Conservation (phyloP, 2,329 filamentous ascomycete genomes). For the Thelonectria blattea region DNA sequence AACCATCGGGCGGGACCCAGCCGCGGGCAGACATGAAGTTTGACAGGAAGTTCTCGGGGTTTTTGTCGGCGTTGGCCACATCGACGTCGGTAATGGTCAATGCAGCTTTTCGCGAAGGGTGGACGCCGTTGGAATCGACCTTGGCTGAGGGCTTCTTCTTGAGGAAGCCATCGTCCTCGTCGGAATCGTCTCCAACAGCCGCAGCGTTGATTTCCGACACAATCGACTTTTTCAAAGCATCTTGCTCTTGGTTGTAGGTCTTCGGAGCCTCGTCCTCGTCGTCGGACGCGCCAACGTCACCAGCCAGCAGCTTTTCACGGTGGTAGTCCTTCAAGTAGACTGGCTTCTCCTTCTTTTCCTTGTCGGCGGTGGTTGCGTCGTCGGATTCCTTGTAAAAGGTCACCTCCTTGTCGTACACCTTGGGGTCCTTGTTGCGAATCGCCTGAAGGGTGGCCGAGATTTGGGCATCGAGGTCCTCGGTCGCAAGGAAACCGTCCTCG, state of each 20-base stretch:
- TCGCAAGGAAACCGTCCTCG: slow-evolving; percentile 86
- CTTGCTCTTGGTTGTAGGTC: slow-evolving; percentile 90
- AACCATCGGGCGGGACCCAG: slow-evolving; percentile 75
- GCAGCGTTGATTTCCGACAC: slow-evolving; percentile 80
- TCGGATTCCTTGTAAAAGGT: slow-evolving; percentile 79
- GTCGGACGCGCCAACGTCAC: slow-evolving; percentile 65
- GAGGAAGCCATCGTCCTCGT: slow-evolving; percentile 70
- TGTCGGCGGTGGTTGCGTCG: slow-evolving; percentile 44
- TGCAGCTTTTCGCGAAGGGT: slow-evolving; percentile 59
- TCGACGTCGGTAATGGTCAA: slow-evolving; percentile 65
- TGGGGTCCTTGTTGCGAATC: slow-evolving; percentile 87
- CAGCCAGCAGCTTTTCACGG: slow-evolving; percentile 82
- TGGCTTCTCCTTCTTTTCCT: slow-evolving; percentile 76
- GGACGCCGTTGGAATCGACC: slow-evolving; percentile 53
- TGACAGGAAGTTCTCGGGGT: slow-evolving; percentile 91
- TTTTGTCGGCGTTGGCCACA: slow-evolving; percentile 78
- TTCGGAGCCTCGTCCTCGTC: slow-evolving; percentile 62
- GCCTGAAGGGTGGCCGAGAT: slow-evolving; percentile 87
- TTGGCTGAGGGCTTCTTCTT: slow-evolving; percentile 68
- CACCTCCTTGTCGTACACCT: slow-evolving; percentile 80
- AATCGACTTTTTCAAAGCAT: slow-evolving; percentile 77
- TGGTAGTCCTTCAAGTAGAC: slow-evolving; percentile 91
- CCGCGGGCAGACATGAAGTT: slow-evolving; percentile 94
- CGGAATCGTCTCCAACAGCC: slow-evolving; percentile 57
- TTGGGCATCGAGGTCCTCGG: slow-evolving; percentile 82